These are phyloP conservation scores for Quercus mongolica DNA, from an alignment of 306 rosid genomes.

Conservation along the genomic window DNA sequence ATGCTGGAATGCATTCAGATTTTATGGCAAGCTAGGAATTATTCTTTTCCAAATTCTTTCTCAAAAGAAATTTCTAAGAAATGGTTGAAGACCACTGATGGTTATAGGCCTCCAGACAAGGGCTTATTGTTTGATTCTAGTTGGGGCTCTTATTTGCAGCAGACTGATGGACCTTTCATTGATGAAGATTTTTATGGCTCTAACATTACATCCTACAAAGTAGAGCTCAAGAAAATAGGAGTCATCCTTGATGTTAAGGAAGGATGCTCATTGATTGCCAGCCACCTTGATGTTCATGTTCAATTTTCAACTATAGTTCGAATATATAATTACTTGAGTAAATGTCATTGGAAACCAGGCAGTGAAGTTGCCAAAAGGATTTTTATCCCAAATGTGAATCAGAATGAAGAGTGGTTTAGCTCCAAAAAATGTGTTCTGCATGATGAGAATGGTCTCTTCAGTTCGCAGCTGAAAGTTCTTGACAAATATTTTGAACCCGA, in stretches of 20 bases:
- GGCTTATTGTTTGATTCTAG: conserved; percentile 47
- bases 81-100: conserved; percentile 66
- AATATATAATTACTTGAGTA: conserved; percentile 47
- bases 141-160: conserved; percentile 37
- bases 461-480: conserved; percentile 6
- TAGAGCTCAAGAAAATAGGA: conserved; percentile 53
- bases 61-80: conserved; percentile 27
- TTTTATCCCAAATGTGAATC: conserved; percentile 43
- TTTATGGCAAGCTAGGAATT: neutral
- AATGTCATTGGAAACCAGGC: conserved; percentile 45
- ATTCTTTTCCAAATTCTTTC: conserved; percentile 28
- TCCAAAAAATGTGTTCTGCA: conserved; percentile 45
- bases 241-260: conserved; percentile 31
- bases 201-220: conserved; percentile 32
- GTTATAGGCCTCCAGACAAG: conserved; percentile 46
- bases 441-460: conserved; percentile 53
- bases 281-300: conserved; percentile 31
- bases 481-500: conserved; percentile 31
- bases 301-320: conserved; percentile 27
- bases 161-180: conserved; percentile 63
- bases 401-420: conserved; percentile 37
- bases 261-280: conserved; percentile 45
- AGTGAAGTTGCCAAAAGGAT: conserved; percentile 28
- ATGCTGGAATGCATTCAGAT: conserved; percentile 47
- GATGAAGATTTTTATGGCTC: conserved; percentile 50